Conservation (phyloP, 1,139 yeast genomes). For the Taphrina wiesneri region DNA sequence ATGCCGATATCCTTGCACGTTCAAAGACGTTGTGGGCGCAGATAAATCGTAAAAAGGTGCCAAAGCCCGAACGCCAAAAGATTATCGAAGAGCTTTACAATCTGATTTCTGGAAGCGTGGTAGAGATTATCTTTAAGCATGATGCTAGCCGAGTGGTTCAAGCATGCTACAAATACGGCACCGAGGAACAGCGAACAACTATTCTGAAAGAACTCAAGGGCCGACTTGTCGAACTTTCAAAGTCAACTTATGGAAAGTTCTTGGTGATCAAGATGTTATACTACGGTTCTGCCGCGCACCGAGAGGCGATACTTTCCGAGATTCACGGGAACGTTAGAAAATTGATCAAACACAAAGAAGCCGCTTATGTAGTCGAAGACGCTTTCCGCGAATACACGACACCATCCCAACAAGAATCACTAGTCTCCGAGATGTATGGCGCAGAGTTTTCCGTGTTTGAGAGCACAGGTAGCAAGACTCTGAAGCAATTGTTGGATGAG, state of each 20-base stretch:
- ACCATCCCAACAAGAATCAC: constrained; percentile 79
- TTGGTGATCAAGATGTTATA: constrained; percentile 83
- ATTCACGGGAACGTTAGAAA: constrained; percentile 88
- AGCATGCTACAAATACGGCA: constrained; percentile 82
- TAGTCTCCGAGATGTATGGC: constrained; percentile 96
- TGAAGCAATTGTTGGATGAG: constrained; percentile 66
- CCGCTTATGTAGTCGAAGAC: constrained; percentile 98
- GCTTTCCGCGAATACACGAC: constrained; percentile 81
- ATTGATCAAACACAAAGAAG: constrained; percentile 94
- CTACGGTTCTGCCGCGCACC: constrained; percentile 75
- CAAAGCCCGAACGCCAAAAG: constrained; percentile 74
- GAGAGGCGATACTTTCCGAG: constrained; percentile 74
- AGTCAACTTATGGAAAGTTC: constrained; percentile 91
- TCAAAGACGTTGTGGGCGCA: constrained; percentile 91
- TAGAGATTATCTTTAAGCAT: constrained; percentile 87
- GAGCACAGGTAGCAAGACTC: constrained; percentile 60
- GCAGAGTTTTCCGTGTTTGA: constrained; percentile 90
- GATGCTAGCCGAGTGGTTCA: constrained; percentile 97
- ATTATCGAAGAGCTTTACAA: constrained; percentile 84
- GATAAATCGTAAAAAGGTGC: constrained; percentile 79
- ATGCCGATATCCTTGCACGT: constrained; percentile 80
- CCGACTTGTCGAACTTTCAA: constrained; percentile 76
- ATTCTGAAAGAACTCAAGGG: constrained; percentile 74
- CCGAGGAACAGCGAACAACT: constrained; percentile 73
- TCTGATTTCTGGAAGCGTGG: constrained; percentile 69